A percentile compares a stretch with the other conserved stretches of the same genome.
These are phyloP conservation scores for Colletotrichum tanaceti DNA, from an alignment of 2,329 filamentous ascomycete species.

Conservation along the genomic window DNA sequence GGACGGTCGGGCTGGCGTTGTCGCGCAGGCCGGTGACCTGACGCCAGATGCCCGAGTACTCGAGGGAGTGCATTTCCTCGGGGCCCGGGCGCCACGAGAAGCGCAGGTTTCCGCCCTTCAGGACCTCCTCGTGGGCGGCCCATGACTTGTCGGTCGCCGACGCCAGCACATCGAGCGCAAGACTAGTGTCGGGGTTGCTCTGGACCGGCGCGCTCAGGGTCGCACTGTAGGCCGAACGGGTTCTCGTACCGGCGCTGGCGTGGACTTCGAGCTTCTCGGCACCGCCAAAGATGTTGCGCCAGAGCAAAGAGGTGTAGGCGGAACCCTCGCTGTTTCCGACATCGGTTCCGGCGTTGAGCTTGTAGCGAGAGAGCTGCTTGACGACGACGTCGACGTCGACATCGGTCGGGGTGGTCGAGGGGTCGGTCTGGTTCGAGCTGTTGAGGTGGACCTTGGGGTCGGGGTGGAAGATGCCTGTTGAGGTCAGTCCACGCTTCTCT, in stretches of 20 bases:
- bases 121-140: slow-evolving; percentile 92
- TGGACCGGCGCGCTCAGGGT: slow-evolving; percentile 82
- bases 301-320: slow-evolving; percentile 86
- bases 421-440: slow-evolving; percentile 74
- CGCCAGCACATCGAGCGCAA: slow-evolving; percentile 82
- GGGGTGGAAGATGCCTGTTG: slow-evolving; percentile 84
- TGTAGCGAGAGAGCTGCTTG: slow-evolving; percentile 83
- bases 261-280: slow-evolving; percentile 91
- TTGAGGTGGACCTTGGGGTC: slow-evolving; percentile 86
- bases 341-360: slow-evolving; percentile 94
- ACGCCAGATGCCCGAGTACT: slow-evolving; percentile 86
- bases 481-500: slow-evolving; percentile 43
- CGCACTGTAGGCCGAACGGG: slow-evolving; percentile 90
- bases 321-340: slow-evolving; percentile 94
- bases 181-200: slow-evolving; percentile 83
- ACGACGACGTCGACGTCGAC: slow-evolving; percentile 86
- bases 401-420: slow-evolving; percentile 78
- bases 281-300: slow-evolving; percentile 94
- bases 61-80: slow-evolving; percentile 76
- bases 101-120: slow-evolving; percentile 81
- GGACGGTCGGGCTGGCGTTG: slow-evolving; percentile 82
- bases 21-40: slow-evolving; percentile 84
- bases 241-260: slow-evolving; percentile 88
- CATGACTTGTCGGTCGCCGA: slow-evolving; percentile 90
- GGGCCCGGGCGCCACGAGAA: slow-evolving; percentile 72